Conservation (phyloP, 108 stramenopile species). For the Schizochytrium sp. region DNA sequence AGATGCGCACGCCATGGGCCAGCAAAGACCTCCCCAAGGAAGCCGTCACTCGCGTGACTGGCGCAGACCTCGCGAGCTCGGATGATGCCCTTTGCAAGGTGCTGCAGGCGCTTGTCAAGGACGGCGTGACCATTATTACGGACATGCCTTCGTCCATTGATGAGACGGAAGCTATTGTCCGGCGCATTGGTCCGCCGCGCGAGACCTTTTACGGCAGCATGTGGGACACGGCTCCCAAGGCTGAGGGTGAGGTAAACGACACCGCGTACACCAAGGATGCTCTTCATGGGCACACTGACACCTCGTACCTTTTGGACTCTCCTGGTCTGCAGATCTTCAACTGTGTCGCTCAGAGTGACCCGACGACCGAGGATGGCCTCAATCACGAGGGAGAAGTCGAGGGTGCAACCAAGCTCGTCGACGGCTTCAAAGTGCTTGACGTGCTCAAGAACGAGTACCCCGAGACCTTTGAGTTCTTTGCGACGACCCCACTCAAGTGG, state of each 20-base stretch:
- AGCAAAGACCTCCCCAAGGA: neutral
- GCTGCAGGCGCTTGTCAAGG: neutral
- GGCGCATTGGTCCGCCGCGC: constrained; percentile 8
- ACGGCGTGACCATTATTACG: neutral
- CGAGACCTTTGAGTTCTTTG: neutral
- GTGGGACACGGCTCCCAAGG: constrained; percentile 15
- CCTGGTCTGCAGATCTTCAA: neutral
- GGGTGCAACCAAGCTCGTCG: neutral
- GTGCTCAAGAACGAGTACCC: neutral
- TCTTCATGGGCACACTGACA: neutral
- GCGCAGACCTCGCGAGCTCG: neutral
- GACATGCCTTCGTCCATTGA: neutral
- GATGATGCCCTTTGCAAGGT: neutral
- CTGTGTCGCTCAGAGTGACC: constrained; percentile 1
- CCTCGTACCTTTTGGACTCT: neutral
- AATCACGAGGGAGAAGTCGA: neutral
- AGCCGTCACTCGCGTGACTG: neutral
- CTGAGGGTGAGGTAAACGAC: neutral
- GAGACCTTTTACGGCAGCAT: constrained; percentile 12
- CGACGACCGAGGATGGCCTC: neutral
- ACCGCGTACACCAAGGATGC: neutral
- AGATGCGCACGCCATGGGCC: neutral
- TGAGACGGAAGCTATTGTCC: neutral
- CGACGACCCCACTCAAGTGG: neutral
- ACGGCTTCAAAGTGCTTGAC: neutral